Evolutionary conservation across 2,329 filamentous ascomycete genomes (phyloP).

Genomic region (Phialemoniopsis sp.): DNA sequence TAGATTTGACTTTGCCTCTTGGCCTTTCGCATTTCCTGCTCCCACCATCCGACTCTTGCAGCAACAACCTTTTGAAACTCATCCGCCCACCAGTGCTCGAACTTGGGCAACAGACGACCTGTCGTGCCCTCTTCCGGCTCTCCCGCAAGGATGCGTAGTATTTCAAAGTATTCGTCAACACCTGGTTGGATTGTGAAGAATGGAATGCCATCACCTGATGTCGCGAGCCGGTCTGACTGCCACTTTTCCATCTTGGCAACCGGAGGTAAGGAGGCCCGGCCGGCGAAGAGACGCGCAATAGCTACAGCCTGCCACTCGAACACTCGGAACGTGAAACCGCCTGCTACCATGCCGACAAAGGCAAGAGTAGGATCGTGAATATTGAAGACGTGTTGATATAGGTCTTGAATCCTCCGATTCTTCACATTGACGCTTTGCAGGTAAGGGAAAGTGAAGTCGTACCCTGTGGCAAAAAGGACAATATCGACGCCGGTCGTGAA

Average conservation of each 20-base stretch:
- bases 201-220: neutral
- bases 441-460: slow-evolving; percentile 54
- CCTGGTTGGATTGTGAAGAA: neutral
- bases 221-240: neutral
- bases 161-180: slow-evolving; percentile 2
- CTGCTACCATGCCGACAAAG: slow-evolving; percentile 28
- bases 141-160: neutral
- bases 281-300: slow-evolving; percentile 25
- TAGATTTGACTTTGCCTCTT: no score
- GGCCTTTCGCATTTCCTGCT: no score
- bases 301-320: slow-evolving; percentile 34
- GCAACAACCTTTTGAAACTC: no score
- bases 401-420: slow-evolving; percentile 21
- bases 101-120: neutral
- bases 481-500: slow-evolving; percentile 44
- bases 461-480: slow-evolving; percentile 57
- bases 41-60: no score
- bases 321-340: slow-evolving; percentile 29
- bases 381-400: slow-evolving; percentile 29
- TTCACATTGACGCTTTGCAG: slow-evolving; percentile 25
- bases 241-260: neutral
- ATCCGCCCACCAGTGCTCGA: no score
- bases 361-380: slow-evolving; percentile 27
- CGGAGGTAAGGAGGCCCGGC: slow-evolving; percentile 16
- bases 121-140: neutral